Evolutionary conservation across 257 asterid genomes (phyloP).

Genomic region (Solanum gandarillasii): DNA sequence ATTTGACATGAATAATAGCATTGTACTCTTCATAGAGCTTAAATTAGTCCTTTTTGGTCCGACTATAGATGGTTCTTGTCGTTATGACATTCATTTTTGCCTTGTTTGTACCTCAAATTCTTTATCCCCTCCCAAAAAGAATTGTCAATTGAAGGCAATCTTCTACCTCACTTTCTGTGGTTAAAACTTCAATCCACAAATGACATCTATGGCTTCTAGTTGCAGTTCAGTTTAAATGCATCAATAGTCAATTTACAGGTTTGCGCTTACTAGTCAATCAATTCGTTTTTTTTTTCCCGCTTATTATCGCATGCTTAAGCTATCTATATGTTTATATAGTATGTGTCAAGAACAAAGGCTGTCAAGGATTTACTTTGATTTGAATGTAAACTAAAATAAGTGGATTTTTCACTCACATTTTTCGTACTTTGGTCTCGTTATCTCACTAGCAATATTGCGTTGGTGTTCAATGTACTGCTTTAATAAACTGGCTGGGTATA

Average conservation of each 20-base stretch:
- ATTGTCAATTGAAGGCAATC: not conserved
- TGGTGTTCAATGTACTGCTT: not conserved
- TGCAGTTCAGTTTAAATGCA: not conserved
- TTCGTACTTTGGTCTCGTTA: not conserved
- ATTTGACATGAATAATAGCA: not conserved
- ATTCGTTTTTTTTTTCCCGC: not conserved
- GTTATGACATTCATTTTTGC: not conserved
- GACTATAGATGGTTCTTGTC: not conserved
- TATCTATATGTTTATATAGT: not conserved
- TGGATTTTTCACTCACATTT: not conserved
- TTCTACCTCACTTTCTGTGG: not conserved
- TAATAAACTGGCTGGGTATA: not conserved
- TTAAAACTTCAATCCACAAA: not conserved
- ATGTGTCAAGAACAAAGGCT: not conserved
- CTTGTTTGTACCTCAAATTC: not conserved
- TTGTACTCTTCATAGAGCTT: not conserved
- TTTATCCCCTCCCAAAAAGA: not conserved
- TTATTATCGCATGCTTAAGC: not conserved
- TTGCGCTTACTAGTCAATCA: not conserved
- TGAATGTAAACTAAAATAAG: not conserved
- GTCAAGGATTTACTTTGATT: not conserved
- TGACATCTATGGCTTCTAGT: not conserved
- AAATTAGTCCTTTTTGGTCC: not conserved
- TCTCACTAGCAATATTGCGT: not conserved
- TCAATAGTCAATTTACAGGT: not conserved